Conservation (phyloP, 495 filamentous ascomycete species). For the Hypomontagnella monticulosa region DNA sequence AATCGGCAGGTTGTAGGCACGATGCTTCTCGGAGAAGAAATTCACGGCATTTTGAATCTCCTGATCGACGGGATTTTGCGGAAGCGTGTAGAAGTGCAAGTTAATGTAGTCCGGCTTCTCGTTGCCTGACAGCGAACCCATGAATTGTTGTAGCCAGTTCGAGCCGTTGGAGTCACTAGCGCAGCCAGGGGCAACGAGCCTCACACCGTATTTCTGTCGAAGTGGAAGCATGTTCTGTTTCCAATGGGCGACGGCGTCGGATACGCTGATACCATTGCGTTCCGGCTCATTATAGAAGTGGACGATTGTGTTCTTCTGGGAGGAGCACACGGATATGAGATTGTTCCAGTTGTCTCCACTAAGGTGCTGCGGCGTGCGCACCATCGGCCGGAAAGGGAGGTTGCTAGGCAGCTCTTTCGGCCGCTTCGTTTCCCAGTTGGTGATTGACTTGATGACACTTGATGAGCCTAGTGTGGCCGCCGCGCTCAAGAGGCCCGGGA, state of each 20-base stretch:
- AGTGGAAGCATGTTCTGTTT: slow-evolving; percentile 46
- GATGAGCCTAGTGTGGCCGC: slow-evolving; percentile 37
- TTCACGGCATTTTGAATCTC: slow-evolving; percentile 44
- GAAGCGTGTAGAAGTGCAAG: slow-evolving; percentile 55
- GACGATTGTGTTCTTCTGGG: slow-evolving; percentile 37
- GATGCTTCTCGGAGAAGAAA: slow-evolving; percentile 39
- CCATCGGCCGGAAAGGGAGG: slow-evolving; percentile 51
- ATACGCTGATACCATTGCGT: slow-evolving; percentile 44
- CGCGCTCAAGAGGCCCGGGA: slow-evolving; percentile 37
- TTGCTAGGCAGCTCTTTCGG: slow-evolving; percentile 50
- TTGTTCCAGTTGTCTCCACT: slow-evolving; percentile 48
- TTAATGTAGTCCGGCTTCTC: slow-evolving; percentile 53
- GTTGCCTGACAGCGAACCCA: slow-evolving; percentile 41
- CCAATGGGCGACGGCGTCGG: slow-evolving; percentile 49
- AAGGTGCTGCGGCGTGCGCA: slow-evolving; percentile 49
- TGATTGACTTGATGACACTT: slow-evolving; percentile 45
- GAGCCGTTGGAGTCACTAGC: slow-evolving; percentile 45
- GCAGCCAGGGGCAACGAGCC: slow-evolving; percentile 51
- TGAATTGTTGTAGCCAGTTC: slow-evolving; percentile 52
- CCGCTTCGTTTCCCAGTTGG: slow-evolving; percentile 56
- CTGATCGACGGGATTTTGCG: slow-evolving; percentile 38
- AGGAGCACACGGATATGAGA: slow-evolving; percentile 28
- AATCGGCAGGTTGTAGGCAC: slow-evolving; percentile 44
- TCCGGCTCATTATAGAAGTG: slow-evolving; percentile 59
- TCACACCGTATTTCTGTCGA: slow-evolving; percentile 46